Base-by-base conservation (phyloP, 352 stramenopile genomes). In the Plasmopara muralis region DNA sequence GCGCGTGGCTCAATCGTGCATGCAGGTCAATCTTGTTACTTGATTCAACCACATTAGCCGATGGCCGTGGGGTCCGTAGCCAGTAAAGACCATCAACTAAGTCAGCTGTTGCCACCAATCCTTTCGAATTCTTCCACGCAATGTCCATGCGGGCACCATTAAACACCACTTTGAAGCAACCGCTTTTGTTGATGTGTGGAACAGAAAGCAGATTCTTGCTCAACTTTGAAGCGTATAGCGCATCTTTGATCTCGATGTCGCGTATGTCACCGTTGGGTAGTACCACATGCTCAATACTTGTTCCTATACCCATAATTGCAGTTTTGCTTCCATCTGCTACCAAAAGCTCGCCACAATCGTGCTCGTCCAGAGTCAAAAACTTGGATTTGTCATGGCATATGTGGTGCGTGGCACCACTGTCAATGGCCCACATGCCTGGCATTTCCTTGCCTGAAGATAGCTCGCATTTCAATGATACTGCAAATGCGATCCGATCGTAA, bases 1-100 rank as follows among this genome's bases (percentile, higher is more conserved):
- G 29, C 5, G 29, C 43, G 10, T 38, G 14, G 14, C 43, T 2
- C 15, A 50, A 29, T 14, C 44, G 31, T 8, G 44, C 44, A 14
- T 50, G 30, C 4, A 50, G 12, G 16, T 39, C 12, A 13, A 39
- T 35, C 4, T 31, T 50, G 6, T 5, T 16, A 18, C 0, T 41
- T 12, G 31, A 42, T 1, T 13, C 42, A 29, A 15, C 31, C n/a
- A 18, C n/a, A 31, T 42, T 50, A 6, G 15, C n/a, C 14, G 44
- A 50, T 14, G n/a, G 15, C 8, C 29, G 14, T 41, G 31, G 30
- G 8, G 44, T 31, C n/a, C 44, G 15, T 15, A 50, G 30, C 31
- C 44, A 41, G 30, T 41, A 50, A 35, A 50, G n/a, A 6, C 30
- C 44, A 35, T 41, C 30, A 8, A 50, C 42, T 31, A 30, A 28